Base-by-base conservation (phyloP, 768 basidiomycete genomes). In the Rhodotorula kratochvilovae region DNA sequence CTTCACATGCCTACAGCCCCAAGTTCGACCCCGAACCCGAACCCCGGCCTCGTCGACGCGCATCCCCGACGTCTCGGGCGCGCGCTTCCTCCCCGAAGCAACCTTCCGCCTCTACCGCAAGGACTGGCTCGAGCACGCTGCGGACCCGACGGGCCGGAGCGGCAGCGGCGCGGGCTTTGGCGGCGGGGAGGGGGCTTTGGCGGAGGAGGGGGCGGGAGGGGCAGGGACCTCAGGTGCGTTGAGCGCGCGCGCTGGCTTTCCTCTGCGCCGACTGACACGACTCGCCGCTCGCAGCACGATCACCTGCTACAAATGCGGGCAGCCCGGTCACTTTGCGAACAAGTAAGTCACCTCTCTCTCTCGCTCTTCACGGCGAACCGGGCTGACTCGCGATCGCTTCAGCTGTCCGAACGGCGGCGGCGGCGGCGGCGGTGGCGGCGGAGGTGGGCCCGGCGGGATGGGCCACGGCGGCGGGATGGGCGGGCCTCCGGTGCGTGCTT, bases 221-320 rank as follows among this genome's bases (percentile, higher is more conserved):
- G 61, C 90, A 82, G 89, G 54, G 93, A 92, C 78, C 91, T 92
- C 84, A 93, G 91, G 66, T 73, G 51, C 67, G 72, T 55, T 50
- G 33, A 27, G 15, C 21, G 45, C 17, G 10, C n/a, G n/a, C n/a
- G n/a, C n/a, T 45, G 12, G 45, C 45, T 8, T 16, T 42, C 42
- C 16, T 19, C 15, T 4, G 45, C 45, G 19, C 45, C 45, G 15
- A 29, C n/a, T 53, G 51, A 53, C 51, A 3, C 48, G n/a, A 13
- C 4, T 11, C 16, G 48, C 45, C 45, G 12, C 45, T 46, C 21
- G 23, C 46, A 63, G 63, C 39, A 61, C 78, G 72, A 72, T 68
- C 61, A 57, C 61, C n/a, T 68, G 61, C 50, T 58, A 64, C 66
- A 61, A 92, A 88, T 96, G 93, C 77, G 91, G 91, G 48, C 88